These are phyloP conservation scores for Verbena officinalis DNA, from an alignment of 257 asterid genomes.

Conservation along the genomic window DNA sequence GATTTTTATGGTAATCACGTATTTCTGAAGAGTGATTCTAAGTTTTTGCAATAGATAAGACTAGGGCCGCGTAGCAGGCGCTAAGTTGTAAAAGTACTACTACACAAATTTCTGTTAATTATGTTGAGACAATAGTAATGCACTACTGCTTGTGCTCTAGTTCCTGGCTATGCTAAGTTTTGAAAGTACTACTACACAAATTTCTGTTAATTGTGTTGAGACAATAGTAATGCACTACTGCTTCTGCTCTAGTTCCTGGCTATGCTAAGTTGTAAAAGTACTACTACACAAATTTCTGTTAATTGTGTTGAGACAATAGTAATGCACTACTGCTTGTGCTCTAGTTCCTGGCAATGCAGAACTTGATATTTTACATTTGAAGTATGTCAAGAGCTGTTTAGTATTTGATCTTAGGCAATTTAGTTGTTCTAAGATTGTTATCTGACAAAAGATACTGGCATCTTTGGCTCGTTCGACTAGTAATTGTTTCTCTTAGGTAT, in stretches of 20 bases:
- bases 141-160: no score
- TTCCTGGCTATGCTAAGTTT: no score
- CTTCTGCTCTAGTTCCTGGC: no score
- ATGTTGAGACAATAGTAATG: not conserved
- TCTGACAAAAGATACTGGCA: not conserved
- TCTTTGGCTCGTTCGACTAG: conserved; percentile 7
- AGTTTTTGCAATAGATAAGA: not conserved
- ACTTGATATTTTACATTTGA: not conserved
- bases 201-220: not conserved
- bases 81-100: not conserved
- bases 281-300: not conserved
- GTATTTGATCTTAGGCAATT: not conserved
- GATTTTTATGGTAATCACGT: not conserved
- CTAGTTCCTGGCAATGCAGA: not conserved
- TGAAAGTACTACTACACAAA: not conserved
- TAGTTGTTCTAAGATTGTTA: not conserved
- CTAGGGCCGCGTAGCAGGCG: not conserved
- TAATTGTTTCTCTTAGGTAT: conserved; percentile 4
- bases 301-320: not conserved
- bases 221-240: no score
- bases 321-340: no score
- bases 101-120: not conserved
- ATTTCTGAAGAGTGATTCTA: not conserved
- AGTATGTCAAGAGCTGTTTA: not conserved
- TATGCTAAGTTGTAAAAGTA: not conserved